Conservation (phyloP, 768 basidiomycete genomes). For the Kwoniella dejecticola region DNA sequence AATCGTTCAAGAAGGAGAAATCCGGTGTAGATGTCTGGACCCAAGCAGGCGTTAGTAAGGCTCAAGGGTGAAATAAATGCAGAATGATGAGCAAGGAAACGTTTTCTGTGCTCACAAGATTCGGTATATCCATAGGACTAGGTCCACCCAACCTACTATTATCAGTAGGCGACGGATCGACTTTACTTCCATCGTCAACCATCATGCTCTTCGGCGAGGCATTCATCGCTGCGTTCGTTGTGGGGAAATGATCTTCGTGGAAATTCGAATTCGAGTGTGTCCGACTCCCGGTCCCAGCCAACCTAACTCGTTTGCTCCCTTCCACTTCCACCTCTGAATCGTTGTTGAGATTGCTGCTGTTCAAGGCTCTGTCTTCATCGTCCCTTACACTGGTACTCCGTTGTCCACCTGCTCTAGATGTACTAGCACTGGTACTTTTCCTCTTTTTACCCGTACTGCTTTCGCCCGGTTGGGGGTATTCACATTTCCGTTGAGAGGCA, state of each 20-base stretch:
- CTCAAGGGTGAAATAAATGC: background rate
- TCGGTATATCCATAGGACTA: slow-evolving; percentile 11
- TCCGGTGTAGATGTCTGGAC: slow-evolving; percentile 11
- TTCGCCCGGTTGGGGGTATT: slow-evolving; percentile 21
- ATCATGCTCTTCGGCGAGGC: background rate
- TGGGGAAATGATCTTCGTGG: background rate
- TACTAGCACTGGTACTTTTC: background rate
- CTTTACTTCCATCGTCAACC: slow-evolving; percentile 10
- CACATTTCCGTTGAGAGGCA: slow-evolving; percentile 25
- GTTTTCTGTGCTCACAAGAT: background rate
- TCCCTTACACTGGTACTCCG: slow-evolving; percentile 6
- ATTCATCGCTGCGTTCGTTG: background rate
- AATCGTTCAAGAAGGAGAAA: slow-evolving; percentile 25
- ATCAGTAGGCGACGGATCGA: slow-evolving; percentile 9
- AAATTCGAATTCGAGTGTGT: background rate
- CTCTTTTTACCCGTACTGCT: slow-evolving; percentile 1
- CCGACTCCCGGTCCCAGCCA: too few species aligned
- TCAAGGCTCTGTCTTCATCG: background rate
- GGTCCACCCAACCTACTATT: slow-evolving; percentile 5
- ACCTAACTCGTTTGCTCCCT: background rate
- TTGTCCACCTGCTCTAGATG: background rate
- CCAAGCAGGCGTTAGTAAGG: background rate
- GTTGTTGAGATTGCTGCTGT: background rate
- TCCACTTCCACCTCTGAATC: too few species aligned
- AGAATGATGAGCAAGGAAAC: background rate